Evolutionary conservation across 495 filamentous ascomycete genomes (phyloP), one percentile per base, ranked within the genome.

Genomic region (Aspergillus taichungensis): DNA sequence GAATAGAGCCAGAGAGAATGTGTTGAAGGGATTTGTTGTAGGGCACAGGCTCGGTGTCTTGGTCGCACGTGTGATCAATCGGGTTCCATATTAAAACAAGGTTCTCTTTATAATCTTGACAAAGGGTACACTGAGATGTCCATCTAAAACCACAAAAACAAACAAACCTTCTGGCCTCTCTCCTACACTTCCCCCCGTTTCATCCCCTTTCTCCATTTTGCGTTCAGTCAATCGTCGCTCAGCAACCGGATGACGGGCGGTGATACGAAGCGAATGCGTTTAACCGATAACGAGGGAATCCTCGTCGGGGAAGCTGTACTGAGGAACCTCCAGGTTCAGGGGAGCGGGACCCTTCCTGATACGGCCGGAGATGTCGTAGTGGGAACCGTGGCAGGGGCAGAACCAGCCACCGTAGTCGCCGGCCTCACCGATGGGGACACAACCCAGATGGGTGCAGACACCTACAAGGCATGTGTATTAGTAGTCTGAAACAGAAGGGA

Each of bases 401-500:
- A 99, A 99, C 92, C 92, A 99, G 60, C 92, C 92, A 59, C 92
- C 92, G 65, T 74, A 99, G 67, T 99, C 94, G 64, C 92, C 92
- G 49, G 92, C 85, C 76, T 99, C 92, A 64, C 92, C 92, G 67
- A 99, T 97, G 52, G 92, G 92, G 43, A 99, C 92, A 75, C 92
- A 99, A 67, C 92, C 92, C 58, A 99, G 74, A 69, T 99, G 92
- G 58, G 92, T 99, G 83, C 92, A 99, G 67, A 99, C 89, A 67
- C 88, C 87, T 91, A 50, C 10, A 34, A 8, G 5, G 43, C 33
- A 36, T 13, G 13, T 35, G 11, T n/a, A 41, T 51, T 51, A 57
- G 53, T 13, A 7, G 14, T n/a, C 36, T 33, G 44, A 40, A 36
- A 43, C 13, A 41, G 28, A 18, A 40, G 28, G n/a, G n/a, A n/a